Conservation (phyloP, 768 basidiomycete genomes). For the Neoboletus subvelutipes region DNA sequence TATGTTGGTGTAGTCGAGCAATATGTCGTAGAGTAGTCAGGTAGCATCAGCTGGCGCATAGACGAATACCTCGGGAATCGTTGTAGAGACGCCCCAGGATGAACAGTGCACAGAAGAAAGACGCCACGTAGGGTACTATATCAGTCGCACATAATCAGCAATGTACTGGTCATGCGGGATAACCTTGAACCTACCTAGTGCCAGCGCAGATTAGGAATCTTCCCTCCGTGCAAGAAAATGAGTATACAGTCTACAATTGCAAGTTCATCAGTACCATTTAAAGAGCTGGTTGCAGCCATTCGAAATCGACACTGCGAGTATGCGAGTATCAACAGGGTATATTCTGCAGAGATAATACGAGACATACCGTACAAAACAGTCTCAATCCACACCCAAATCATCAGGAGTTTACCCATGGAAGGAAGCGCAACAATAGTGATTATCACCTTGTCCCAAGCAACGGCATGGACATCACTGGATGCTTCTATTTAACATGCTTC, state of each 20-base stretch:
- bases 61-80: not conserved
- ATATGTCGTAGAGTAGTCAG: not conserved
- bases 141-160: not conserved
- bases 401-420: not conserved
- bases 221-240: not conserved
- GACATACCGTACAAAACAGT: not conserved
- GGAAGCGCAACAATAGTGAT: not conserved
- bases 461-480: too few relatives aligned
- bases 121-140: not conserved
- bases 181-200: not conserved
- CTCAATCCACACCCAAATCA: not conserved
- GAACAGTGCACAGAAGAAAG: not conserved
- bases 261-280: not conserved
- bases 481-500: not conserved
- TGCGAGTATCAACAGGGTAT: not conserved
- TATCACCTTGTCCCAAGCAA: not conserved
- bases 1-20: not conserved
- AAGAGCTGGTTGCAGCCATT: too few relatives aligned
- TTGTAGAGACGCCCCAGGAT: not conserved
- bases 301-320: not conserved
- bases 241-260: constrained; percentile 1
- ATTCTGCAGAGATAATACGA: not conserved
- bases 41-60: not conserved
- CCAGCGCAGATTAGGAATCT: not conserved
- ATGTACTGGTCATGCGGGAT: too few relatives aligned